phyloP scores from a whole-genome alignment of 2,329 filamentous ascomycete genomes.

The Capronia epimyces region DNA sequence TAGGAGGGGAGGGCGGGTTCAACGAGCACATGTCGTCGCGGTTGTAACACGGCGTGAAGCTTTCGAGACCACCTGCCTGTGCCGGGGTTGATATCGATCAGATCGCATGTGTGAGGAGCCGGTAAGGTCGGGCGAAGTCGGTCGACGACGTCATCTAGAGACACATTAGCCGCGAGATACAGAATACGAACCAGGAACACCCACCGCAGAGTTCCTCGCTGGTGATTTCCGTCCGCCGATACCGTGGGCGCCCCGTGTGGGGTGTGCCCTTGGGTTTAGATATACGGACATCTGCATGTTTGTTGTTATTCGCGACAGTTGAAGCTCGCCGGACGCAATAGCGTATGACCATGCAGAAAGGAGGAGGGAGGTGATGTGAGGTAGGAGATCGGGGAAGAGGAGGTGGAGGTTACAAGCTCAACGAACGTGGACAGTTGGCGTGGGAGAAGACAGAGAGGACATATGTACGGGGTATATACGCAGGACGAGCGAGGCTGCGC shows the following conservation, averaged over 20 bases:
- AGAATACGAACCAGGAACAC: background rate
- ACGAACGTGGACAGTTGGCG: background rate
- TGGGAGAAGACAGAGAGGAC: background rate
- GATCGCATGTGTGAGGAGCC: conserved; percentile 69
- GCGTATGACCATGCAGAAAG: conserved; percentile 16
- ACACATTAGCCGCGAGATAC: conserved; percentile 7
- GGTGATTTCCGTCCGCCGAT: conserved; percentile 6
- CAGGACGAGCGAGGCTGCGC: too few species aligned
- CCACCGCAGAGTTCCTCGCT: conserved; percentile 17
- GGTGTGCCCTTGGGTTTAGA: background rate
- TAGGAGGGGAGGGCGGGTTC: conserved; percentile 63
- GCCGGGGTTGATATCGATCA: conserved; percentile 83
- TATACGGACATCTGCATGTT: background rate
- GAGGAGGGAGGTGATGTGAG: background rate
- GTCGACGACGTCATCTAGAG: conserved; percentile 61
- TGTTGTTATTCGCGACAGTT: conserved; percentile 8
- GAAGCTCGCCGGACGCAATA: conserved; percentile 13
- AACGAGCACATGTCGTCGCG: conserved; percentile 75
- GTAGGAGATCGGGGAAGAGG: background rate
- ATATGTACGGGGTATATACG: too few species aligned
- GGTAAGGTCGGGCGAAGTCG: conserved; percentile 65
- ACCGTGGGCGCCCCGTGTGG: background rate
- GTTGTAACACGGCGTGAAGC: conserved; percentile 68
- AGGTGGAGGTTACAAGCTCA: background rate
- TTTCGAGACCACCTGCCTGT: conserved; percentile 70